Base-by-base conservation (phyloP, 108 stramenopile species). In the Fistulifera pelliculosa region DNA sequence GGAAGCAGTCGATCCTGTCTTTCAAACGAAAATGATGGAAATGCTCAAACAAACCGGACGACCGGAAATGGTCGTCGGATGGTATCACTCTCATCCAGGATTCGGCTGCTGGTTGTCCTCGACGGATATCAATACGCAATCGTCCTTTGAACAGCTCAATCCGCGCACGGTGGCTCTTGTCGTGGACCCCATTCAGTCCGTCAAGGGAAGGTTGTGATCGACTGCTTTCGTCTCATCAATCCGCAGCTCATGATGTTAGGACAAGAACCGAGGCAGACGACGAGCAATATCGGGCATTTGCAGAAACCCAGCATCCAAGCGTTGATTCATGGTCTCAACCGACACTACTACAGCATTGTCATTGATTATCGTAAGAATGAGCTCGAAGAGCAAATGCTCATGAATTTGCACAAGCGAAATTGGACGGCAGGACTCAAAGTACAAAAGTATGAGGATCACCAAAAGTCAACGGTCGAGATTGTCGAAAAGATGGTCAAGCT, bases 151-250 rank as follows among this genome's bases (percentile, higher is more conserved):
- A 74, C 80, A 85, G 15, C 76, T 98, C 41, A 97, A 98, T 74
- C 49, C 89, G 19, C 80, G 98, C 3, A 94, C 94, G 15, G 96
- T 98, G 26, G 97, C 99, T 0, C 70, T 99, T 21, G 99, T 99
- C 38, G 91, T 99, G 26, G 99, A 99, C 71, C 99, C 99, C 25
- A 94, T 99, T 63, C 97, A 98, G 69, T 84, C 80, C 61, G 99
- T 99, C 62, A 99, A 98, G 99, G 97, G 11, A 99, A 99, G 74
- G 98, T 98, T 8, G 99, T 98, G 35, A 99, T 99, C 68, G 99
- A 99, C 63, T 96, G 96, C 58, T 99, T 99, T 65, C 93, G 99
- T 23, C 62, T 96, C 44, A 99, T 99, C 75, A 95, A 97, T 77
- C 95, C 94, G 0, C 97, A 98, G 66, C 73, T 95, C 42, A 94